A percentile compares a stretch with the other conserved stretches of the same genome.
phyloP scores from a whole-genome alignment of 1,139 yeast genomes.

The Suhomyces coccinellae region DNA sequence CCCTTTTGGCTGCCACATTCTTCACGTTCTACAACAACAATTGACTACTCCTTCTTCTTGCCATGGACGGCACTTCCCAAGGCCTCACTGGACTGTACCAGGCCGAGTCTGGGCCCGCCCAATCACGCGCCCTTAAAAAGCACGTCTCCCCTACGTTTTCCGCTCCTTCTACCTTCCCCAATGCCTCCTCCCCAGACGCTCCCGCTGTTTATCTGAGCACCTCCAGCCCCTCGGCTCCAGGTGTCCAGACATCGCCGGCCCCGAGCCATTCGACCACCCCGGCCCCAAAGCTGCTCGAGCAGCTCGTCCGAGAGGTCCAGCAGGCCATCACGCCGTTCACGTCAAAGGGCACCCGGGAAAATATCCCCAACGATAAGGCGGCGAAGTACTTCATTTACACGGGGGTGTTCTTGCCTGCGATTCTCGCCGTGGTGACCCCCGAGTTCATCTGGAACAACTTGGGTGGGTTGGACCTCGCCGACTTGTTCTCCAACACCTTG shows the following conservation, averaged over 20 bases:
- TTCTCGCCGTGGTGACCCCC: constrained; percentile 15
- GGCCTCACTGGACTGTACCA: background rate
- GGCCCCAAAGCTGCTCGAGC: background rate
- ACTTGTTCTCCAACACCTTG: constrained; percentile 30
- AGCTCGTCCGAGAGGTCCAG: constrained; percentile 9
- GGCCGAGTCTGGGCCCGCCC: background rate
- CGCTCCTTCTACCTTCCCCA: background rate
- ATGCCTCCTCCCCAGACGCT: background rate
- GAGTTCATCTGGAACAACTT: constrained; percentile 12
- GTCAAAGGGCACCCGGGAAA: constrained; percentile 3
- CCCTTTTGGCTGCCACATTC: constrained; percentile 3
- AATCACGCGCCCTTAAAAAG: background rate
- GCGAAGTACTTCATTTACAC: constrained; percentile 15
- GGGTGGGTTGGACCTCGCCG: constrained; percentile 14
- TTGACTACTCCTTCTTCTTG: background rate
- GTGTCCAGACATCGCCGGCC: background rate
- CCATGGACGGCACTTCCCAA: background rate
- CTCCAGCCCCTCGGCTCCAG: background rate
- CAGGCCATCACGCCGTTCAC: constrained; percentile 11
- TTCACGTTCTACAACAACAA: background rate
- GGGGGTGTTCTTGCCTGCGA: constrained; percentile 16
- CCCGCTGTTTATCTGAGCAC: background rate
- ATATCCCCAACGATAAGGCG: constrained; percentile 7
- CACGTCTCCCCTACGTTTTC: background rate
- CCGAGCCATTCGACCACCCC: background rate